Evolutionary conservation across 106 monocot species (phyloP), one percentile per base, ranked within the genome.

Genomic region (Dendrobium chrysotoxum): DNA sequence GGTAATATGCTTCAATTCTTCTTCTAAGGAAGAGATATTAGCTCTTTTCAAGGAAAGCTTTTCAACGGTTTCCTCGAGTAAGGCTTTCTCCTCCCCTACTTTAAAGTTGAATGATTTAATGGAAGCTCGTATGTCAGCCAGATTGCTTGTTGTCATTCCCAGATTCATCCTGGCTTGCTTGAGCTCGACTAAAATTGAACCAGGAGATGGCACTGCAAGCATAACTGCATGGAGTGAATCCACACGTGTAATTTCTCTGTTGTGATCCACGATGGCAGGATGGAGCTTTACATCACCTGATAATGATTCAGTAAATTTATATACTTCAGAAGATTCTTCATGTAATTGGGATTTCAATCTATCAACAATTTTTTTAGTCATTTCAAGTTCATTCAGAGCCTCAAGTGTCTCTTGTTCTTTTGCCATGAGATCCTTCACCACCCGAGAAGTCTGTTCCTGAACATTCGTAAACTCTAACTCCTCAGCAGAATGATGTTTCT

Each of bases 111-210:
- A 81, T 28, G 81, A 57, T 45, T 90, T 81, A 40, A 96, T 79
- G 28, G 86, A 86, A 71, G 85, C 45, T 44, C 82, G 81, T 67
- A 96, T 87, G 35, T 77, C 81, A 80, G 88, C 75, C 17, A 96
- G 71, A 81, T 90, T 87, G 77, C 77, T 76, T 47, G 91, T 93
- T 31, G 88, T 85, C 80, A 83, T 85, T 44, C 65, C 87, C 41
- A 96, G 80, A 76, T 90, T 96, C 67, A 86, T 5, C 83, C 92
- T 96, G 44, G 96, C 96, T 85, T 88, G 88, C 83, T 94, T 87
- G 57, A 96, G 78, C 75, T 94, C 87, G 81, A 84, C 70, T 47
- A 92, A 72, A 28, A 92, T 89, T 18, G 75, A 76, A 16, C 79
- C 70, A 11, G 91, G 86, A 81, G 86, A 83, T 82, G 83, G 88